Evolutionary conservation across 106 monocot species (phyloP).

Genomic region (Acorus gramineus): DNA sequence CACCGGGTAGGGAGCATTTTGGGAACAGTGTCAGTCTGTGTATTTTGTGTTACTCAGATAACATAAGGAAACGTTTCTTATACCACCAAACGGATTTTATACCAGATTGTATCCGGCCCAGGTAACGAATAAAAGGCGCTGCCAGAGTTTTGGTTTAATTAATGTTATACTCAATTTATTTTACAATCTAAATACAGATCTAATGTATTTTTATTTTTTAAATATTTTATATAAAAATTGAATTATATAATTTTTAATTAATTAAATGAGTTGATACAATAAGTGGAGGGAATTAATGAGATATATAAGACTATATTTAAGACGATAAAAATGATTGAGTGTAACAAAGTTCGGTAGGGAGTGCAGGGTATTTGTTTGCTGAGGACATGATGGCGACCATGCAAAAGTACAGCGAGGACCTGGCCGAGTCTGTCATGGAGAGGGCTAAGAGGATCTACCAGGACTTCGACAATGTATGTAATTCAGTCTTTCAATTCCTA

Average conservation of each 20-base stretch:
- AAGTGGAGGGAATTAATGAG: too few relatives aligned
- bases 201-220: conserved; percentile 1
- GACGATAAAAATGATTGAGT: too few relatives aligned
- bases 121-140: too few relatives aligned
- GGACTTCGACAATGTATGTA: conserved; percentile 8
- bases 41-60: not conserved
- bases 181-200: too few relatives aligned
- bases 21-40: not conserved
- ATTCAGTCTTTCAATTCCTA: not conserved
- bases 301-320: too few relatives aligned
- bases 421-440: conserved; percentile 23
- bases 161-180: too few relatives aligned
- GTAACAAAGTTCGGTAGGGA: too few relatives aligned
- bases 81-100: not conserved
- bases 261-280: too few relatives aligned
- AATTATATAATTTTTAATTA: too few relatives aligned
- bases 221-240: not conserved
- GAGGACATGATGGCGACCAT: conserved; percentile 25
- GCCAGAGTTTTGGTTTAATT: too few relatives aligned
- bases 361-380: conserved; percentile 37
- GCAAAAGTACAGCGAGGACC: conserved; percentile 16
- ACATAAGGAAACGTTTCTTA: not conserved
- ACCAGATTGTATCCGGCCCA: not conserved
- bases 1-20: too few relatives aligned
- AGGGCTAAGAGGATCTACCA: conserved; percentile 29